Base-by-base conservation (phyloP, 495 filamentous ascomycete species). In the Hypoxylon perforatum region DNA sequence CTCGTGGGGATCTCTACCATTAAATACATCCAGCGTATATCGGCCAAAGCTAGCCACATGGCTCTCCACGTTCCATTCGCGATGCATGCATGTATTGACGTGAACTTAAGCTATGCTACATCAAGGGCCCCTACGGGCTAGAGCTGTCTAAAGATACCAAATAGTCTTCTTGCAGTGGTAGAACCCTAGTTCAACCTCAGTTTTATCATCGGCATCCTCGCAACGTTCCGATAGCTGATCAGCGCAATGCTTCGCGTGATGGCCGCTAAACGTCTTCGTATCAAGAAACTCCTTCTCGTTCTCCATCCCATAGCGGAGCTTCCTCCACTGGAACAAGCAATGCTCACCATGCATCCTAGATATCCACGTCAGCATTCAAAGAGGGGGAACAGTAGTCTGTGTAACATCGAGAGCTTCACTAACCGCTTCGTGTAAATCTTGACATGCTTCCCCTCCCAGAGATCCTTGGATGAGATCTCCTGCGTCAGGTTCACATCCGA, bases 291-390 rank as follows among this genome's bases (percentile, higher is more conserved):
- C 62, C 48, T 57, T 65, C 17, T 25, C 35, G 19, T 65, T 45
- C 25, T 65, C 62, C 52, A 65, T 53, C n/a, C 53, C 62, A 12
- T 57, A 59, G 18, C 49, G 46, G 5, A 65, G 54, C 23, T 65
- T 65, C 21, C 53, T 52, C 62, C 62, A 65, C 36, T 65, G 62
- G 35, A 44, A 65, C 17, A 65, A 35, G 54, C 62, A 65, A 53
- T 65, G 62, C 14, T 65, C 62, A 1, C 62, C 53, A 35, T 65
- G 62, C 21, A 57, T 52, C 53, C 62, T 65, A 18, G 12, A 12
- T 22, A 48, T 30, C 36, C n/a, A 39, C 11, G 49, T 61, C 36
- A 61, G 58, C 39, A n/a, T 39, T 23, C 15, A 8, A 30, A 17
- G 4, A 17, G 4, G 15, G 22, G 14, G 19, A n/a, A n/a, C n/a